A percentile compares a stretch with the other conserved stretches of the same genome.
phyloP scores from a whole-genome alignment of 2,329 filamentous ascomycete genomes.

The Eutypa lata region DNA sequence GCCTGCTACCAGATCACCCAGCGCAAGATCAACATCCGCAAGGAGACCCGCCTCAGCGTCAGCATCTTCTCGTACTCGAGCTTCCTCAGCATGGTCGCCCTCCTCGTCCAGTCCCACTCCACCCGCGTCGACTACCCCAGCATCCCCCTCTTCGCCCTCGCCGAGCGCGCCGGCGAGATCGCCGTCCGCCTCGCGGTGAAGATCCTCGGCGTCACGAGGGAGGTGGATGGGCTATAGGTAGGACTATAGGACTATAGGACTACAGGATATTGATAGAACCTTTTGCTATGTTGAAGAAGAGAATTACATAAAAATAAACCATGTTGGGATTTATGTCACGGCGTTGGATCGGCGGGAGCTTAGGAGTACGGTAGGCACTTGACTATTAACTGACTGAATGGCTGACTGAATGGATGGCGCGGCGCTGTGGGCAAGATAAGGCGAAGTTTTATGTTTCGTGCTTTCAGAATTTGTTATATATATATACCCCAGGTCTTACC shows the following conservation, averaged over 20 bases:
- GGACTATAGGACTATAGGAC: not conserved
- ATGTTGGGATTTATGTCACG: not conserved
- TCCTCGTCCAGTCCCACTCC: slow-evolving; percentile 65
- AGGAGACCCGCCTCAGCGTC: slow-evolving; percentile 74
- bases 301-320: not conserved
- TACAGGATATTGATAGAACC: no score
- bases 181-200: slow-evolving; percentile 19
- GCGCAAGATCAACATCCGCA: slow-evolving; percentile 75
- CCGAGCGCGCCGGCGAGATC: slow-evolving; percentile 16
- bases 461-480: not conserved
- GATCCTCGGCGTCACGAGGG: slow-evolving; percentile 24
- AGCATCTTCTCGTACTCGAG: slow-evolving; percentile 73
- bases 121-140: slow-evolving; percentile 59
- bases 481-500: not conserved
- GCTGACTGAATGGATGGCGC: no score
- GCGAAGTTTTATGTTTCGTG: not conserved
- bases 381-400: no score
- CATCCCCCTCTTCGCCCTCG: slow-evolving; percentile 21
- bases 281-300: no score
- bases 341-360: not conserved
- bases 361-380: no score
- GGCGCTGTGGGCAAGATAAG: not conserved
- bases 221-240: slow-evolving; percentile 14
- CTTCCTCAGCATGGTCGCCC: slow-evolving; percentile 70
- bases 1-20: slow-evolving; percentile 74